Conservation (phyloP, 2,329 filamentous ascomycete species). For the Pseudodiploospora longispora region DNA sequence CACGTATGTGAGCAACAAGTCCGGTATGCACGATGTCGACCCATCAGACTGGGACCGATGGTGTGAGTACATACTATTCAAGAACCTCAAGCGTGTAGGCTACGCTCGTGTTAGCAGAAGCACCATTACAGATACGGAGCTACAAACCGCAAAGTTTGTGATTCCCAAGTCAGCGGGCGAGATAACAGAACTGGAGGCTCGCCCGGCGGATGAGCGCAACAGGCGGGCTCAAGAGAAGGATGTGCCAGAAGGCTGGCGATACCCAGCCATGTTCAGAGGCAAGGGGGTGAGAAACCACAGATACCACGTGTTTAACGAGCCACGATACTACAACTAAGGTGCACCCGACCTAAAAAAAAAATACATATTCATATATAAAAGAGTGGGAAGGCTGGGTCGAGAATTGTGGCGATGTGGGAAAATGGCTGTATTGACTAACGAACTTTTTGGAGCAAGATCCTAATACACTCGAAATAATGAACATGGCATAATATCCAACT, state of each 20-base stretch:
- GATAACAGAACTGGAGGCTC: conserved; percentile 31
- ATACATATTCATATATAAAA: no score
- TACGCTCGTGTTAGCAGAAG: conserved; percentile 84
- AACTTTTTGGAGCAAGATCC: no score
- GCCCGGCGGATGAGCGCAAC: conserved; percentile 47
- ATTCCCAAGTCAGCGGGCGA: conserved; percentile 60
- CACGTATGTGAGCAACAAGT: conserved; percentile 77
- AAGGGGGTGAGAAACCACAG: conserved; percentile 79
- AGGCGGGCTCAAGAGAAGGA: conserved; percentile 58
- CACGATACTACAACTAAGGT: conserved; percentile 55
- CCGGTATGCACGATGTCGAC: conserved; percentile 94
- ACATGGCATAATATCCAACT: no score
- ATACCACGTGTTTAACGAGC: conserved; percentile 95
- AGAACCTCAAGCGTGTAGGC: conserved; percentile 73
- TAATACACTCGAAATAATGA: no score
- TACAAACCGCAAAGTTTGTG: conserved; percentile 93
- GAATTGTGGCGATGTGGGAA: no score
- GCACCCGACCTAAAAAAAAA: not conserved
- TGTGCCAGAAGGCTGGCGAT: conserved; percentile 69
- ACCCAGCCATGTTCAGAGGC: conserved; percentile 77
- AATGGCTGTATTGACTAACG: no score
- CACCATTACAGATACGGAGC: conserved; percentile 93
- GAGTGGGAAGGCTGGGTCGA: no score
- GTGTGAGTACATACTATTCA: conserved; percentile 99
- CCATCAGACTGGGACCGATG: conserved; percentile 89